Evolutionary conservation across 225 moss, liverwort and hornwort genomes (phyloP), one percentile per base, ranked within the genome.

Genomic region (Neckera pumila): DNA sequence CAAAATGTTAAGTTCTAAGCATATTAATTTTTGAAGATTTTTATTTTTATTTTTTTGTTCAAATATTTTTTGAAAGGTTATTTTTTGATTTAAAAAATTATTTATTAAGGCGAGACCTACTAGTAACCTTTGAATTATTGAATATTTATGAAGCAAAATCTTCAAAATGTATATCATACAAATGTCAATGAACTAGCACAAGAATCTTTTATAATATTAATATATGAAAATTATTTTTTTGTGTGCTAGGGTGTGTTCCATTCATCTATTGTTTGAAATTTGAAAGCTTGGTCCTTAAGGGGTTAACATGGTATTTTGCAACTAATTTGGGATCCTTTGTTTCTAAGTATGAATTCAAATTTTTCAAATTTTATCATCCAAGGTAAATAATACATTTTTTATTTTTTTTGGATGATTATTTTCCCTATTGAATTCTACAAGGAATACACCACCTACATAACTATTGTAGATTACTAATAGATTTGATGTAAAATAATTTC

Each of bases 181-280:
- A 42, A 40, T 25, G 4, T 8, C n/a, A 26, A 71, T 14, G 8
- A 70, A 40, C 1, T 70, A 4, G 26, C 0, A 14, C 5, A 70
- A n/a, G 3, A 26, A 40, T 8, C 0, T 72, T 25, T 42, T 9
- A 10, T 17, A 12, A 20, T 43, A 27, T 16, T 3, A 43, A 43
- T 16, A 2, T 40, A 70, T 42, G 65, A 19, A 21, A 67, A 67
- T 27, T 4, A 9, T 0, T 0, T 25, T 71, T 42, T 71, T 71
- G 5, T 26, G 0, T 45, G 2, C 4, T 5, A 0, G 2, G 4
- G 0, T 72, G 27, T 43, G 1, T 42, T 72, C 43, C 2, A 0
- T 43, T 43, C 25, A 27, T 72, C 10, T 2, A 28, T 27, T 43
- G 9, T 43, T 72, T 1, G 2, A 43, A 17, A 72, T 72, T 72